These are phyloP conservation scores for Salix purpurea DNA, from an alignment of 345 rosid species.

Conservation along the genomic window DNA sequence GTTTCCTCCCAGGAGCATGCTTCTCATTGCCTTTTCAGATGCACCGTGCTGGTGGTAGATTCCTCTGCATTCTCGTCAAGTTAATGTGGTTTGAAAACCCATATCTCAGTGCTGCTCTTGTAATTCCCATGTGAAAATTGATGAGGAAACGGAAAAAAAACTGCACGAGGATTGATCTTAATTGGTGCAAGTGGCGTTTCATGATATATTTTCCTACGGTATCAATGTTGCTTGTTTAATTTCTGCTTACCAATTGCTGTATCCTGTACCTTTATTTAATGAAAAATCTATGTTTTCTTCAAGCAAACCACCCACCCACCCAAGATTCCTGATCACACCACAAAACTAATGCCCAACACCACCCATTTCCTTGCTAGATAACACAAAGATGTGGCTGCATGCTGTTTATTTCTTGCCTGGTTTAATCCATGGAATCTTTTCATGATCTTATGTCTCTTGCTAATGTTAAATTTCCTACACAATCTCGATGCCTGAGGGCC, in stretches of 20 bases:
- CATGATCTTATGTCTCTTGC: background rate
- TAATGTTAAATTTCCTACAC: background rate
- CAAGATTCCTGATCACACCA: background rate
- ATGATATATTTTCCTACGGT: background rate
- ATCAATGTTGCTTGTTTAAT: background rate
- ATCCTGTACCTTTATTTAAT: background rate
- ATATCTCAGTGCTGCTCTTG: constrained; percentile 13
- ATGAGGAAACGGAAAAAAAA: background rate
- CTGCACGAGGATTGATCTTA: background rate
- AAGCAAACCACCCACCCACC: background rate
- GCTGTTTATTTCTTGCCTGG: background rate
- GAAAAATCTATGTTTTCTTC: background rate
- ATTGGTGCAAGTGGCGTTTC: background rate
- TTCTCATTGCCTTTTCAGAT: background rate
- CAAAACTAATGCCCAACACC: background rate
- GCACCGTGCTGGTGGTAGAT: constrained; percentile 10
- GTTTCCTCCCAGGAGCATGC: background rate
- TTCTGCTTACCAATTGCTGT: background rate
- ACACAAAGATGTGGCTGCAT: background rate
- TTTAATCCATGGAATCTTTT: background rate
- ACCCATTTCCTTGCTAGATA: background rate
- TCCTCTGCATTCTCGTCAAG: constrained; percentile 3
- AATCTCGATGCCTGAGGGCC: background rate
- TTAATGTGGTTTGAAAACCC: constrained; percentile 15
- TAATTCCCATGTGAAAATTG: constrained; percentile 21